Base-by-base conservation (phyloP, 495 filamentous ascomycete genomes). In the Tuber indicum region DNA sequence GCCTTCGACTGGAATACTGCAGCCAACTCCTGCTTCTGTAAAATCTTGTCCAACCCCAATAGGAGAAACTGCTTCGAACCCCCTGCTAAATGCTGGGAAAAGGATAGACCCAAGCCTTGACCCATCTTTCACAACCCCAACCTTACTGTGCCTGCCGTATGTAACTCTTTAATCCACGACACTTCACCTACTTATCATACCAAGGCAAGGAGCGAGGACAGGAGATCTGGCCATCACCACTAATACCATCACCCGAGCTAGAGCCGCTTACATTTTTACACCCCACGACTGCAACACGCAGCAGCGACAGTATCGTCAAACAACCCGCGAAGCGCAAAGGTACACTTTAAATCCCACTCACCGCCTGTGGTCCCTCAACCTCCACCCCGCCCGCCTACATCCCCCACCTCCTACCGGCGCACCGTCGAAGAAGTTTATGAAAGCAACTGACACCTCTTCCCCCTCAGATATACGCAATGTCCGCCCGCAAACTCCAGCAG, bases 401-500 rank as follows among this genome's bases (percentile, higher is more conserved):
- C 74, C 39, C 42, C 73, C 39, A 66, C 41, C 52, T 71, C 69
- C 75, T 43, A 75, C 72, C 75, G 78, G 78, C 81, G 72, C 76
- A 79, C 72, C 71, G 43, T 17, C 72, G 9, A 74, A n/a, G 23
- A 14, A 32, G 52, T 62, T 62, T 32, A 36, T 5, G 58, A 16
- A 26, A 80, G 72, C 70, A 82, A 36, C 66, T 69, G 70, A 74
- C 79, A 17, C 75, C 76, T 76, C 74, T 21, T 70, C 73, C 79
- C 78, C 76, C 76, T 52, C 80, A 77, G 81, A 83, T 72, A 81
- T 42, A 21, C 84, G 86, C 85, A 81, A 99, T 99, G 96, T 92
- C 96, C 78, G 91, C 92, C 83, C 90, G 96, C 84, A 99, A 99
- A 87, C 90, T 97, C 72, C 92, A 94, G 84, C 94, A 97, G 85